phyloP scores from a whole-genome alignment of 345 rosid genomes.

The Gossypium sturtianum region DNA sequence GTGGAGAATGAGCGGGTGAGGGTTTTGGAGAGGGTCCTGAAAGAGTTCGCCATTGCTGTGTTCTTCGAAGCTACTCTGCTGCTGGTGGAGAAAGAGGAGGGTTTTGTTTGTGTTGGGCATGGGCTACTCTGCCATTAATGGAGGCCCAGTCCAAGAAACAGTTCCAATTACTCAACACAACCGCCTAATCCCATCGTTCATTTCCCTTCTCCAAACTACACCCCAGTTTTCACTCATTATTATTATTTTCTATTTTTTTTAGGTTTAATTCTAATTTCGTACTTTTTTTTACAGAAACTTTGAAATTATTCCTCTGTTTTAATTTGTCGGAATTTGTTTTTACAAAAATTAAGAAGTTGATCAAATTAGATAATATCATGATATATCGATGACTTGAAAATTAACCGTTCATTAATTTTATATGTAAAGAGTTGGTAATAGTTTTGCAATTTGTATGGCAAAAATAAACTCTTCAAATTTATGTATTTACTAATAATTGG shows the following conservation, averaged over 20 bases:
- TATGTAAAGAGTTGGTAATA: too few relatives aligned
- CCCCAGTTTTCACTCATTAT: background rate
- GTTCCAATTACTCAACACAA: background rate
- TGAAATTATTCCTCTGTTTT: too few relatives aligned
- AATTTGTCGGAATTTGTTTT: too few relatives aligned
- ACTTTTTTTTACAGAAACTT: background rate
- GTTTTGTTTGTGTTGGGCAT: background rate
- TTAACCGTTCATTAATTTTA: too few relatives aligned
- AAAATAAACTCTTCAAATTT: too few relatives aligned
- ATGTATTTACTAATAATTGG: too few relatives aligned
- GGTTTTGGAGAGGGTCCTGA: background rate
- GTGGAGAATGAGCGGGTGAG: constrained; percentile 17
- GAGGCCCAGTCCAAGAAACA: background rate
- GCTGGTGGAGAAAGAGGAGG: background rate
- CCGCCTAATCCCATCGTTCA: background rate
- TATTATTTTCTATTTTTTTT: background rate
- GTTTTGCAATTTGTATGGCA: too few relatives aligned
- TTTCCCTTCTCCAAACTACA: background rate
- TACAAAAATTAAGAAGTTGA: too few relatives aligned
- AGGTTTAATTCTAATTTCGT: background rate
- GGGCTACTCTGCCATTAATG: background rate
- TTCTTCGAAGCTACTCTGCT: background rate
- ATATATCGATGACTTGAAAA: too few relatives aligned
- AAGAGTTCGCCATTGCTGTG: constrained; percentile 2
- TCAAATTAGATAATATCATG: too few relatives aligned